Conservation (phyloP, 2,329 filamentous ascomycete species). For the Pestalotiopsis sp. region DNA sequence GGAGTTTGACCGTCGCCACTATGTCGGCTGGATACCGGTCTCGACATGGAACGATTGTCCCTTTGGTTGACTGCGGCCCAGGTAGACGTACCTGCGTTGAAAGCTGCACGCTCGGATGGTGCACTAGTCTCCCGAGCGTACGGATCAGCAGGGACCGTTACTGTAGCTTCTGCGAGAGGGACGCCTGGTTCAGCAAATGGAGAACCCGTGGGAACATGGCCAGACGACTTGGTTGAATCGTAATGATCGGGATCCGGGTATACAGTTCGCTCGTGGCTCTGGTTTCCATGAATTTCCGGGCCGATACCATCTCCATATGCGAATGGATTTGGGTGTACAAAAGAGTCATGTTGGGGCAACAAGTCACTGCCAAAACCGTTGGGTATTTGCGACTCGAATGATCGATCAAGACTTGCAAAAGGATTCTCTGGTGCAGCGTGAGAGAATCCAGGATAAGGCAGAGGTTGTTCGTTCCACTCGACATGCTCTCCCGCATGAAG, state of each 20-base stretch:
- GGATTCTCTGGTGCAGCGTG: not conserved
- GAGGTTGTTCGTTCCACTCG: not conserved
- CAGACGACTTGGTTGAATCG: not conserved
- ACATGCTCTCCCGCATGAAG: not conserved
- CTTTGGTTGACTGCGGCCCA: slow-evolving; percentile 30
- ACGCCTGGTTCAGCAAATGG: not conserved
- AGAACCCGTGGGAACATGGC: not conserved
- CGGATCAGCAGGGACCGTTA: slow-evolving; percentile 2
- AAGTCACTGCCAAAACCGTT: not conserved
- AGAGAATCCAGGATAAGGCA: slow-evolving; percentile 3
- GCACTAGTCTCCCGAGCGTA: slow-evolving; percentile 4
- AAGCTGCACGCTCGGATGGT: not conserved
- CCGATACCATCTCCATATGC: not conserved
- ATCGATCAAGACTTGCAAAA: not conserved
- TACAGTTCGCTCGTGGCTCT: not conserved
- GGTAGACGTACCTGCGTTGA: slow-evolving; percentile 18
- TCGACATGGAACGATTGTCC: slow-evolving; percentile 14
- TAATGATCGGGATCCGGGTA: not conserved
- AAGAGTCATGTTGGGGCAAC: not conserved
- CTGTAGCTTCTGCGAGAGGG: not conserved
- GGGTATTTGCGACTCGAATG: not conserved
- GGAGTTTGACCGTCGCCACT: slow-evolving; percentile 26
- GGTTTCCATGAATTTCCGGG: not conserved
- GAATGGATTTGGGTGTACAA: not conserved
- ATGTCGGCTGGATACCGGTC: slow-evolving; percentile 18